Evolutionary conservation across 768 basidiomycete genomes (phyloP).

Genomic region (Tylopilus sp.): DNA sequence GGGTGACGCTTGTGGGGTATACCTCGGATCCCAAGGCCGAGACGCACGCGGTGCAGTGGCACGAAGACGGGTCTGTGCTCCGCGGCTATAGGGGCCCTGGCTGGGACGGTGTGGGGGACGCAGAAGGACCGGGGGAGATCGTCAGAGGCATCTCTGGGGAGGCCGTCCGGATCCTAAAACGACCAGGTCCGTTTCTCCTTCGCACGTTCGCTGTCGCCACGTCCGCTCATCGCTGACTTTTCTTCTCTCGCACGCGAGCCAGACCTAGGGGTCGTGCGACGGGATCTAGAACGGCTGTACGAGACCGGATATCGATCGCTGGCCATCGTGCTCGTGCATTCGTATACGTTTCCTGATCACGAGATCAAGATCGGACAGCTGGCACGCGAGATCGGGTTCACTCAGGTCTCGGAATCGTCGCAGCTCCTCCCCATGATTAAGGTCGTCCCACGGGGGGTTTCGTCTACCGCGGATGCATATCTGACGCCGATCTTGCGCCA

Average conservation of each 20-base stretch:
- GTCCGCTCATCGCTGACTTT: not conserved
- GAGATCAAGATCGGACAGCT: conserved; percentile 69
- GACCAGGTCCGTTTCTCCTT: conserved; percentile 46
- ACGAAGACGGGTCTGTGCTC: conserved; percentile 61
- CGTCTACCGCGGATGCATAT: conserved; percentile 93
- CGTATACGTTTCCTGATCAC: conserved; percentile 88
- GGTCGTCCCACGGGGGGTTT: conserved; percentile 89
- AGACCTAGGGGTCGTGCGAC: conserved; percentile 54
- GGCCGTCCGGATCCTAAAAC: conserved; percentile 77
- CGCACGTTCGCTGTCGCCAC: not conserved
- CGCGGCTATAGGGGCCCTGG: conserved; percentile 75
- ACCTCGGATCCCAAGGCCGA: conserved; percentile 84
- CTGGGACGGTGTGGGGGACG: conserved; percentile 66
- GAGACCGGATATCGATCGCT: conserved; percentile 83
- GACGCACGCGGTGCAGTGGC: conserved; percentile 73
- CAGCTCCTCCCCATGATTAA: conserved; percentile 93
- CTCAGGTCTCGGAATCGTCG: conserved; percentile 84
- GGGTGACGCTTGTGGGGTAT: conserved; percentile 91
- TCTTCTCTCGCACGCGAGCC: not conserved
- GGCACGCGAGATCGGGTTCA: conserved; percentile 81
- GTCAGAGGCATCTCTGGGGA: conserved; percentile 85
- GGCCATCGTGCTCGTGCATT: conserved; percentile 88
- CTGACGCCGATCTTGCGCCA: conserved; percentile 82
- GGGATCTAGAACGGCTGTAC: conserved; percentile 68
- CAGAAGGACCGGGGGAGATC: conserved; percentile 78